Evolutionary conservation across 345 rosid genomes (phyloP), one percentile per base, ranked within the genome.

Genomic region (Hibiscus syriacus): DNA sequence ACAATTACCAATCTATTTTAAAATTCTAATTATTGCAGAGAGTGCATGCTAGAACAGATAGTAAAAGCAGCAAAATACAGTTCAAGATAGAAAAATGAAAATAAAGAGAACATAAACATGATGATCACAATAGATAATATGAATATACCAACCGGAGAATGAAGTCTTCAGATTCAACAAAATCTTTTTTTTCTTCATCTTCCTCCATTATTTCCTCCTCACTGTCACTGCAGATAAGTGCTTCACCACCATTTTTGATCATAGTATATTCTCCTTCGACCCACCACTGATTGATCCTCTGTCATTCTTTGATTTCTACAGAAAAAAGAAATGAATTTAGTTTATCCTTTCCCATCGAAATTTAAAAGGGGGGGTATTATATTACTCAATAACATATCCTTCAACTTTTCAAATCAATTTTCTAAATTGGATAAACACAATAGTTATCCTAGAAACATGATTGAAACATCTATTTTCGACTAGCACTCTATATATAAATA

Each of bases 291-390:
- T 69, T 92, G 98, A 78, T 92, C 99, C 76, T 92, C 99, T 1
- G 97, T 94, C 99, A 94, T 94, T 85, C 99, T 92, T 75, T 94
- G 99, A 75, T 94, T 94, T 83, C 99, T 94, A 86, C 73, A 83
- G 22, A 17, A 76, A 17, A n/a, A n/a, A 43, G 16, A 2, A 43
- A 60, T 9, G 4, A 46, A 43, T 43, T 43, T 43, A 43, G 48
- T 5, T 43, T 5, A 20, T 30, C 5, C 0, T 61, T 39, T 61
- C n/a, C n/a, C 45, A 61, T 29, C 12, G 66, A 22, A 38, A n/a
- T n/a, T 39, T 61, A 16, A 64, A 1, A 38, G 38, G 27, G 39
- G 0, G 6, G 5, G 6, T 36, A 2, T 29, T 16, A 9, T 19
- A 9, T 17, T 36, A 17, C n/a, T 25, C n/a, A 17, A 59, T 4